Conservation (phyloP, 345 rosid species). For the Microcos paniculata region DNA sequence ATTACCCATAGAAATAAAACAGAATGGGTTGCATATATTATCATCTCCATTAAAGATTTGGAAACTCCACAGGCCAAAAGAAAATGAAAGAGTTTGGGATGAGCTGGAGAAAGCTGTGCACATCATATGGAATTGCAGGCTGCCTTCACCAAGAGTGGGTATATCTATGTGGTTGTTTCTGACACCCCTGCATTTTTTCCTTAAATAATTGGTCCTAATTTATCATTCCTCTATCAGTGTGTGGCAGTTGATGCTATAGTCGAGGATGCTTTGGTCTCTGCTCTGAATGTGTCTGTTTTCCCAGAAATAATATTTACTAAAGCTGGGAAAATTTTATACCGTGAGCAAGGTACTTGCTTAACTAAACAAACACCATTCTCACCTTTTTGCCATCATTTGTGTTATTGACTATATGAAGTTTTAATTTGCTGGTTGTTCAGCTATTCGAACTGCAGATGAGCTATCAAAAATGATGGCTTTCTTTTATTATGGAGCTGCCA, state of each 20-base stretch:
- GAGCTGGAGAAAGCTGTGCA: conserved; percentile 82
- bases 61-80: conserved; percentile 58
- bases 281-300: conserved; percentile 59
- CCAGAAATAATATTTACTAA: conserved; percentile 85
- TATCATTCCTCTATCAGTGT: conserved; percentile 42
- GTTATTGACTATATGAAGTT: conserved; percentile 10
- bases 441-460: conserved; percentile 63
- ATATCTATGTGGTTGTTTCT: conserved; percentile 4
- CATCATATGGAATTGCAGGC: conserved; percentile 88
- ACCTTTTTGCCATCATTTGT: background rate
- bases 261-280: conserved; percentile 69
- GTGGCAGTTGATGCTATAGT: conserved; percentile 83
- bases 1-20: background rate
- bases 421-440: conserved; percentile 36
- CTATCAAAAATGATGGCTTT: conserved; percentile 83
- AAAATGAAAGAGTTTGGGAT: conserved; percentile 57
- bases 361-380: background rate
- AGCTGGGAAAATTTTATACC: conserved; percentile 80
- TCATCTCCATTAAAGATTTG: background rate
- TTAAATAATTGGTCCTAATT: conserved; percentile 10
- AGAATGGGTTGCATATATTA: background rate
- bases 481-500: conserved; percentile 88
- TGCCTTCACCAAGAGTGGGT: conserved; percentile 89
- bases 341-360: conserved; percentile 64
- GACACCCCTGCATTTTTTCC: background rate